These are phyloP conservation scores for Pinus tabuliformis DNA, from an alignment of 75 land plant species.

Conservation along the genomic window DNA sequence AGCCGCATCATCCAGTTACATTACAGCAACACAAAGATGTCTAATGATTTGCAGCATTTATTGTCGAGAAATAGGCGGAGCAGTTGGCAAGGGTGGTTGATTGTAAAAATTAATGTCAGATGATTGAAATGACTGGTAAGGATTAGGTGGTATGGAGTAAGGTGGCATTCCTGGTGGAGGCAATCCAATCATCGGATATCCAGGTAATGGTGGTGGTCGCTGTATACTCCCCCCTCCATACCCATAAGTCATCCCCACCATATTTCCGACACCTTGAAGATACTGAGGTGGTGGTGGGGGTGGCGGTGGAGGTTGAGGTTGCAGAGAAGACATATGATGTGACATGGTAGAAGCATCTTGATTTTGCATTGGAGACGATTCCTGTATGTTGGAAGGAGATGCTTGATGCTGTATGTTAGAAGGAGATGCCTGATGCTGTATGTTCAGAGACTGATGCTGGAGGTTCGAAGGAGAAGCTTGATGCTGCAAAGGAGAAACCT, in stretches of 20 bases:
- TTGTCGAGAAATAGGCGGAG: conserved; percentile 44
- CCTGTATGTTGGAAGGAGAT: conserved; percentile 12
- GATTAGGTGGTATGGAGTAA: conserved; percentile 20
- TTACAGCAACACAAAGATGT: not conserved
- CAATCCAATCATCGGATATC: conserved; percentile 24
- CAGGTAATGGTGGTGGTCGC: conserved; percentile 40
- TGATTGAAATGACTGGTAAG: conserved; percentile 42
- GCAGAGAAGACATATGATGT: conserved; percentile 15
- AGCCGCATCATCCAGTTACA: conserved; percentile 8
- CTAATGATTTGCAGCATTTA: conserved; percentile 13
- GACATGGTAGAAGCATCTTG: conserved; percentile 1
- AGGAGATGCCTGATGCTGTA: conserved; percentile 29
- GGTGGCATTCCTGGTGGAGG: conserved; percentile 33
- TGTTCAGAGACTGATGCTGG: conserved; percentile 27
- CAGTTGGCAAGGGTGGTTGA: conserved; percentile 40
- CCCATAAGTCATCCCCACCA: conserved; percentile 25
- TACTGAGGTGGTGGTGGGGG: conserved; percentile 39
- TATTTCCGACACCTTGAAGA: conserved; percentile 23
- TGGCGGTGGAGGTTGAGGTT: conserved; percentile 39
- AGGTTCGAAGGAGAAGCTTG: conserved; percentile 14
- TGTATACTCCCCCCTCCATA: conserved; percentile 24
- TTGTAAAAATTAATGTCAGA: conserved; percentile 40
- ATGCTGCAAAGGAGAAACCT: conserved; percentile 28
- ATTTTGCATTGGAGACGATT: conserved; percentile 19
- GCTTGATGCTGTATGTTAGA: conserved; percentile 24